Percentiles rank a stretch among this genome's conserved stretches.
These are phyloP conservation scores for Leptographium wingfieldii DNA, from an alignment of 2,329 filamentous ascomycete genomes.

Conservation along the genomic window DNA sequence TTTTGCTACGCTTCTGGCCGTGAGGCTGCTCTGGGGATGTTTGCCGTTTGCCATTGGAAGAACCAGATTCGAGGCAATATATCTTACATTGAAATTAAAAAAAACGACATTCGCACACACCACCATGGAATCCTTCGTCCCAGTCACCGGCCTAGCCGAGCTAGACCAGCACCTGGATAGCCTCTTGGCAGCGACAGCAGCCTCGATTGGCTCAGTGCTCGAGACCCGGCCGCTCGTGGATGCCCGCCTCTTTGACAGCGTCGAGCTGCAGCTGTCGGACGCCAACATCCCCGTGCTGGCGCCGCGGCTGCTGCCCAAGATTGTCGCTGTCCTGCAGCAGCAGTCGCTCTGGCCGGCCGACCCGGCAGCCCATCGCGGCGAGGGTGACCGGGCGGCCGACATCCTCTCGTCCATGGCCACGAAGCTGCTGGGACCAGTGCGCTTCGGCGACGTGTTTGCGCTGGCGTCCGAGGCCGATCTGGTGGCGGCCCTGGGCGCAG, in stretches of 20 bases:
- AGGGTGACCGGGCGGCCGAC: constrained; percentile 14
- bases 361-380: neutral
- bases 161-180: constrained; percentile 40
- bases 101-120: neutral
- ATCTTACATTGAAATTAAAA: no score
- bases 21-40: neutral
- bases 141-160: constrained; percentile 39
- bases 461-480: constrained; percentile 39
- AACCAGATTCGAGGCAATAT: no score
- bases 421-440: constrained; percentile 42
- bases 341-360: constrained; percentile 34
- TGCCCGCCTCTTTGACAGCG: constrained; percentile 42
- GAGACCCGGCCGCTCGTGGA: constrained; percentile 27
- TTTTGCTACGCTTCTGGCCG: neutral
- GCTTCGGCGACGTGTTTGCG: constrained; percentile 36
- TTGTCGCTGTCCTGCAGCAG: constrained; percentile 38
- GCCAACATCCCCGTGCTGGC: constrained; percentile 39
- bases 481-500: constrained; percentile 37
- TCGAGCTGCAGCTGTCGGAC: constrained; percentile 48
- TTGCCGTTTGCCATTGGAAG: no score
- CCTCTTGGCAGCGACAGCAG: constrained; percentile 20
- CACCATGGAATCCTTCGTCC: constrained; percentile 23
- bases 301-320: constrained; percentile 37
- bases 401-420: constrained; percentile 38
- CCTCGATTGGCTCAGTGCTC: constrained; percentile 2